A percentile compares a stretch with the other conserved stretches of the same genome.
These are phyloP conservation scores for Hermanozyma aechmeae DNA, from an alignment of 805 yeast genomes.

Conservation along the genomic window DNA sequence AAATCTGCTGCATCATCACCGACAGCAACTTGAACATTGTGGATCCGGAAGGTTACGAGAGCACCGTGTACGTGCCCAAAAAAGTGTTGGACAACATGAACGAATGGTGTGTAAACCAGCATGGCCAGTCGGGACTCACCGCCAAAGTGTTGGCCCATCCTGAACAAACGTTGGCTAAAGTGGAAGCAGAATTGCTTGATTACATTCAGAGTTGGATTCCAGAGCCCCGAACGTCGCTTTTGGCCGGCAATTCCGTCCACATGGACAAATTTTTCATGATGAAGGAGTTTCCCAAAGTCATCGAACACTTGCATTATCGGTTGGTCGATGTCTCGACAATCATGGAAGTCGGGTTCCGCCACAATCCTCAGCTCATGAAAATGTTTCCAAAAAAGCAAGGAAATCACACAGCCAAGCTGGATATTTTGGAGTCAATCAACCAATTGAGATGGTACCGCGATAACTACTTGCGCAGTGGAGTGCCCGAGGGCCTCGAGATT, in stretches of 20 bases:
- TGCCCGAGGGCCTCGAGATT: no score
- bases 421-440: conserved; percentile 79
- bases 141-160: conserved; percentile 52
- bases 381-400: conserved; percentile 54
- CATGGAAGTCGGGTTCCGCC: conserved; percentile 72
- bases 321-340: conserved; percentile 85
- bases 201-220: conserved; percentile 53
- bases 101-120: conserved; percentile 83
- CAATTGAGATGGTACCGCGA: conserved; percentile 74
- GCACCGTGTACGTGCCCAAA: conserved; percentile 65
- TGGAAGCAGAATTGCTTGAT: conserved; percentile 52
- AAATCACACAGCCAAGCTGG: conserved; percentile 81
- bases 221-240: conserved; percentile 46
- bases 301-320: conserved; percentile 59
- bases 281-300: conserved; percentile 70
- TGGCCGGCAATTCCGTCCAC: conserved; percentile 91
- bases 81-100: conserved; percentile 62
- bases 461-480: conserved; percentile 47
- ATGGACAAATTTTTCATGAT: conserved; percentile 82
- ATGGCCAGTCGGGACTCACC: conserved; percentile 68
- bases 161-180: conserved; percentile 45
- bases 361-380: conserved; percentile 54
- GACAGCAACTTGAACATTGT: conserved; percentile 69
- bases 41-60: conserved; percentile 68
- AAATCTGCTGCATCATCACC: conserved; percentile 84